Conservation (phyloP, 768 basidiomycete genomes). For the Sistotremastrum niveocremeum region DNA sequence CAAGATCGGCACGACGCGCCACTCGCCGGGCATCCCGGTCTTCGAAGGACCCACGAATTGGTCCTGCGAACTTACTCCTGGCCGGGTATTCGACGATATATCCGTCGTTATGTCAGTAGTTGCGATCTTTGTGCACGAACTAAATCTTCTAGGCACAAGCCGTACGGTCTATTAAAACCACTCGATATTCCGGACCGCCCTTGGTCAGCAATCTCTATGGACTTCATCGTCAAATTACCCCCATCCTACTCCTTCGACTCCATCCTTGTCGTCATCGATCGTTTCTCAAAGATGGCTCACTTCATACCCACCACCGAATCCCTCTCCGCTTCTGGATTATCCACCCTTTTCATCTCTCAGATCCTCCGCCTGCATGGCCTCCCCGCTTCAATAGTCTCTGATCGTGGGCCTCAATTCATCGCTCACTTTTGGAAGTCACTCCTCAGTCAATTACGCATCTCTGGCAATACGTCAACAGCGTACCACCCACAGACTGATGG, state of each 20-base stretch:
- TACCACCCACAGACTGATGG: conserved; percentile 33
- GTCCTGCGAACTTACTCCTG: conserved; percentile 27
- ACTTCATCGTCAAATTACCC: conserved; percentile 23
- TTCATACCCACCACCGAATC: conserved; percentile 25
- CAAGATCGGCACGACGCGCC: conserved; percentile 22
- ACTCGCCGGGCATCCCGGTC: conserved; percentile 29
- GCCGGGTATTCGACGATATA: conserved; percentile 17
- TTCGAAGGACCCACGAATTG: conserved; percentile 17
- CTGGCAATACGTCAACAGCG: conserved; percentile 19
- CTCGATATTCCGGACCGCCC: conserved; percentile 13
- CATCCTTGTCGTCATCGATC: conserved; percentile 24
- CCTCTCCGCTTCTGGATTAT: conserved; percentile 20
- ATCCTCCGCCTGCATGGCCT: conserved; percentile 24
- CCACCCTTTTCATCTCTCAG: conserved; percentile 23
- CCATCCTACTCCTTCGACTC: conserved; percentile 19
- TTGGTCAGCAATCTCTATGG: conserved; percentile 21
- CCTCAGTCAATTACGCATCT: conserved; percentile 15
- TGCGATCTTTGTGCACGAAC: conserved; percentile 22
- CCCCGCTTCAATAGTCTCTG: no score
- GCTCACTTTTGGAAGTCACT: background rate
- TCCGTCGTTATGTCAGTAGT: conserved; percentile 20
- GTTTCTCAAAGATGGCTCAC: conserved; percentile 26
- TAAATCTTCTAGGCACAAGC: conserved; percentile 21
- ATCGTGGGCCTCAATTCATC: background rate
- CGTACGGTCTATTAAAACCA: conserved; percentile 20